Conservation (phyloP, 176 grass and related monocot genomes). For the Oryza officinalis region DNA sequence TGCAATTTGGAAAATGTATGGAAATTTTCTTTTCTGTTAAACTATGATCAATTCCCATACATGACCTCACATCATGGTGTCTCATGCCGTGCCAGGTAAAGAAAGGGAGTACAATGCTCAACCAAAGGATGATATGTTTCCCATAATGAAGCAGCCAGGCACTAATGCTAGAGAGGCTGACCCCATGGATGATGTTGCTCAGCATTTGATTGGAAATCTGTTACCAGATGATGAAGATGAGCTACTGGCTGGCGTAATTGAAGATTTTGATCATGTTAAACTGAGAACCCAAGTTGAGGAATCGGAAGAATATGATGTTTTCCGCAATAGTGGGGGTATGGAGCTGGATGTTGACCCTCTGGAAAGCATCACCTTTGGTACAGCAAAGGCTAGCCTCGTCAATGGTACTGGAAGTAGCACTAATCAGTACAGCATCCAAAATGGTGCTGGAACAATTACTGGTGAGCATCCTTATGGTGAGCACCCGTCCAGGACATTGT, state of each 20-base stretch:
- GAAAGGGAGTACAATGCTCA: conserved; percentile 3
- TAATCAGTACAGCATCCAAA: conserved; percentile 37
- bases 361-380: conserved; percentile 36
- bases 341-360: conserved; percentile 53
- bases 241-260: conserved; percentile 53
- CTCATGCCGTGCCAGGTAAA: conserved; percentile 23
- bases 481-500: conserved; percentile 62
- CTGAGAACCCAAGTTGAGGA: conserved; percentile 49
- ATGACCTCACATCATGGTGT: conserved; percentile 16
- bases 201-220: conserved; percentile 34
- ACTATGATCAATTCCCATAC: conserved; percentile 10
- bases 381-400: conserved; percentile 34
- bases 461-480: conserved; percentile 66
- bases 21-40: background rate
- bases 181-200: conserved; percentile 42
- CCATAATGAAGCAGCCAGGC: background rate
- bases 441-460: conserved; percentile 41
- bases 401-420: conserved; percentile 36
- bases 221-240: conserved; percentile 63
- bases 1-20: conserved; percentile 41
- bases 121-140: conserved; percentile 33
- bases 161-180: background rate
- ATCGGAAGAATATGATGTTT: conserved; percentile 58
- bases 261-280: conserved; percentile 52
- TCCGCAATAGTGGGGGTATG: conserved; percentile 51